phyloP scores from a whole-genome alignment of 306 rosid species.

The Cercis canadensis region DNA sequence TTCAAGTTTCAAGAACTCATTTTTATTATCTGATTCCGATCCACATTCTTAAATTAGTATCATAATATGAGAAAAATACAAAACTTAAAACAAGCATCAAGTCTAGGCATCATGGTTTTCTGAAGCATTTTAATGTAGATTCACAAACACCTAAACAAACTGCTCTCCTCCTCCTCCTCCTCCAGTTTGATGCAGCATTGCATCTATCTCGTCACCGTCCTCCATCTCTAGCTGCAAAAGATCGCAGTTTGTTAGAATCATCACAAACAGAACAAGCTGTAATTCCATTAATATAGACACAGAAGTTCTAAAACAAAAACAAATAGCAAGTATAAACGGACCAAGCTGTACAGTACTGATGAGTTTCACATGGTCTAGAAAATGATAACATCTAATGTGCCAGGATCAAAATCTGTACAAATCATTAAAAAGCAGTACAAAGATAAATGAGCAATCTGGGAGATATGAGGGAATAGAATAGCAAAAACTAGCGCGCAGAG shows the following conservation, averaged over 20 bases:
- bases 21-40: background rate
- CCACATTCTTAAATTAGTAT: background rate
- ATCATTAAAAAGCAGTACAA: too few relatives aligned
- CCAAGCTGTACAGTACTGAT: too few relatives aligned
- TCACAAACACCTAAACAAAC: background rate
- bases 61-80: background rate
- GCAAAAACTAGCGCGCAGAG: too few relatives aligned
- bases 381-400: too few relatives aligned
- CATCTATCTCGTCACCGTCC: slow-evolving; percentile 49
- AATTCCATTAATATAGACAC: background rate
- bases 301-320: background rate
- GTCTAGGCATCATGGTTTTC: slow-evolving; percentile 7
- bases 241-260: background rate
- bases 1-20: background rate
- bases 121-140: background rate
- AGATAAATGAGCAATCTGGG: too few relatives aligned
- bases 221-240: slow-evolving; percentile 42
- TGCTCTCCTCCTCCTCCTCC: slow-evolving; percentile 25
- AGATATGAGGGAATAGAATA: too few relatives aligned
- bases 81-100: slow-evolving; percentile 19
- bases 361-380: too few relatives aligned
- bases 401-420: too few relatives aligned
- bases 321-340: background rate
- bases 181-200: slow-evolving; percentile 42
- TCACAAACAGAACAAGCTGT: background rate